These are phyloP conservation scores for Arabis hirsuta DNA, from an alignment of 345 rosid species.

Conservation along the genomic window DNA sequence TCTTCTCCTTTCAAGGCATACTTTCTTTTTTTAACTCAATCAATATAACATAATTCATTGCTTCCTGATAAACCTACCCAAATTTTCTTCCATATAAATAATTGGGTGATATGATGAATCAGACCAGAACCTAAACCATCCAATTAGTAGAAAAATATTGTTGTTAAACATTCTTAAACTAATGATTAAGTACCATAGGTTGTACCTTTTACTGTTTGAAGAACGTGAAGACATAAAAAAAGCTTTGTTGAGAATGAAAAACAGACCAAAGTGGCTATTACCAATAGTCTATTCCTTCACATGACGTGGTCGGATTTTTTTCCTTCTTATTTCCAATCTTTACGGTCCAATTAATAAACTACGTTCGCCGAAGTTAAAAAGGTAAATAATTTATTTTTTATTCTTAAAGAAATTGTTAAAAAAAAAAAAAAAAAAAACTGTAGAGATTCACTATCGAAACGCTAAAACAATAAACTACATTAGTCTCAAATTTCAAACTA, in stretches of 20 bases:
- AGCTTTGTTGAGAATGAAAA: slow-evolving; percentile 32
- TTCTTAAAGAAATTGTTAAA: too few relatives aligned
- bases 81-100: not conserved
- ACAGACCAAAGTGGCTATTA: slow-evolving; percentile 26
- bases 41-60: not conserved
- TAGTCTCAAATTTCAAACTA: not conserved
- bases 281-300: slow-evolving; percentile 37
- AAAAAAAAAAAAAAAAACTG: not conserved
- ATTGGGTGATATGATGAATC: not conserved
- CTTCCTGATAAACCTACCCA: slow-evolving; percentile 3
- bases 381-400: not conserved
- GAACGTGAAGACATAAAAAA: slow-evolving; percentile 34
- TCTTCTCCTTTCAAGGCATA: not conserved
- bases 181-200: slow-evolving; percentile 16
- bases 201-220: slow-evolving; percentile 30
- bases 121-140: slow-evolving; percentile 6
- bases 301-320: slow-evolving; percentile 40
- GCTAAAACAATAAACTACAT: too few relatives aligned
- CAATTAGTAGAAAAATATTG: not conserved
- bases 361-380: slow-evolving; percentile 5
- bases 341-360: slow-evolving; percentile 22
- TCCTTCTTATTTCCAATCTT: slow-evolving; percentile 5
- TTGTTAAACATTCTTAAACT: slow-evolving; percentile 24
- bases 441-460: not conserved
- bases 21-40: not conserved